Evolutionary conservation across 805 yeast genomes (phyloP).

Genomic region (Starmerella floris): DNA sequence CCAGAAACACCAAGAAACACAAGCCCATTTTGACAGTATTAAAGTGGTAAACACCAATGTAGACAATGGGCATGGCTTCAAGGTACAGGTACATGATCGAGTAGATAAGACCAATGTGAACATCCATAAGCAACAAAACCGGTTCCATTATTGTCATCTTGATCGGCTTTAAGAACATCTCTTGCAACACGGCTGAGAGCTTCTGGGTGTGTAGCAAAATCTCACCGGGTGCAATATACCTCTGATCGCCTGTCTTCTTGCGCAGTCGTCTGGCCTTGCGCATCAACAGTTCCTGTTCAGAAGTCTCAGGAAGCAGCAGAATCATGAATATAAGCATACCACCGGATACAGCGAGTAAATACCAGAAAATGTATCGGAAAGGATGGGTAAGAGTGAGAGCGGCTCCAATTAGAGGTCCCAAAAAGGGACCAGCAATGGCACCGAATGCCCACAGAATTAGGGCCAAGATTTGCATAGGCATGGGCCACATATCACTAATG

Average conservation of each 20-base stretch:
- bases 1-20: conserved; percentile 35
- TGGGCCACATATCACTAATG: conserved; percentile 36
- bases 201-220: conserved; percentile 2
- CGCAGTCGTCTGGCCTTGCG: conserved; percentile 39
- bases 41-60: conserved; percentile 34
- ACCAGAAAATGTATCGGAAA: conserved; percentile 49
- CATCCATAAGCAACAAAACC: conserved; percentile 39
- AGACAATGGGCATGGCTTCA: conserved; percentile 51
- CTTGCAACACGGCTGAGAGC: conserved; percentile 6
- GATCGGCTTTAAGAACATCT: conserved; percentile 29
- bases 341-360: conserved; percentile 32
- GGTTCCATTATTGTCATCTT: conserved; percentile 43
- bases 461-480: conserved; percentile 35
- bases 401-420: conserved; percentile 48
- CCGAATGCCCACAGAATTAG: conserved; percentile 42
- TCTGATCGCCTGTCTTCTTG: conserved; percentile 28
- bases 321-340: conserved; percentile 28
- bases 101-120: conserved; percentile 41
- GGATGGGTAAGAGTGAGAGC: conserved; percentile 34
- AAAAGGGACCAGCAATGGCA: conserved; percentile 41
- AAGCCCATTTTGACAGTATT: conserved; percentile 37
- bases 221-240: conserved; percentile 16
- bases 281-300: conserved; percentile 33
- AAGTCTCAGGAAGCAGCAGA: conserved; percentile 39
- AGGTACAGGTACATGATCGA: conserved; percentile 44